phyloP scores from a whole-genome alignment of 441 rosid species.

The Populus hybrid region DNA sequence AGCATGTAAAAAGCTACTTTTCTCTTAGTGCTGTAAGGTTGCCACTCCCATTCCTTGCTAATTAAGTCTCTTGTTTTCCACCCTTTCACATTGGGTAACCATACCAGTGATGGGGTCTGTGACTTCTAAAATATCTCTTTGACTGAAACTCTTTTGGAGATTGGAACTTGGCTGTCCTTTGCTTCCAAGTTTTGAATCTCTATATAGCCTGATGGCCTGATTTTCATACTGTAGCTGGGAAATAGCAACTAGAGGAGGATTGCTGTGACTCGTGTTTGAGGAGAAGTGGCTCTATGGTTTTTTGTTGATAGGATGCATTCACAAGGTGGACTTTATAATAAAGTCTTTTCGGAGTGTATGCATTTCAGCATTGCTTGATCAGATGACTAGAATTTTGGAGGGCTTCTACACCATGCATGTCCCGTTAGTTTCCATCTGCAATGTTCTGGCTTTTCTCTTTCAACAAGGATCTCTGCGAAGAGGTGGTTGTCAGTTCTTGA shows the following conservation, averaged over 20 bases:
- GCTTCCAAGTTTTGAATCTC: background rate
- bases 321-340: too few species aligned
- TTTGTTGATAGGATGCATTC: background rate
- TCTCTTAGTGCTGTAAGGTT: too few species aligned
- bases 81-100: too few species aligned
- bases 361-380: background rate
- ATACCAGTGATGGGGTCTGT: too few species aligned
- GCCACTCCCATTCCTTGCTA: too few species aligned
- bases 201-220: conserved; percentile 4
- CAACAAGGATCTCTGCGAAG: background rate
- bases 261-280: background rate
- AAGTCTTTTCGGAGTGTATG: background rate
- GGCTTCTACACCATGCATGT: background rate
- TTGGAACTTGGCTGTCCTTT: background rate
- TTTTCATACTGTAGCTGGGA: background rate
- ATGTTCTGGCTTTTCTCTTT: background rate
- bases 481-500: background rate
- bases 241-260: background rate
- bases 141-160: background rate
- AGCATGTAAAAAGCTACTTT: too few species aligned
- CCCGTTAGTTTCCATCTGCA: background rate
- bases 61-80: too few species aligned
- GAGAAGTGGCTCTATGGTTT: background rate
- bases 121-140: background rate
- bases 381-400: background rate